These are phyloP conservation scores for Citropsis articulata DNA, from an alignment of 345 rosid species.

Conservation along the genomic window DNA sequence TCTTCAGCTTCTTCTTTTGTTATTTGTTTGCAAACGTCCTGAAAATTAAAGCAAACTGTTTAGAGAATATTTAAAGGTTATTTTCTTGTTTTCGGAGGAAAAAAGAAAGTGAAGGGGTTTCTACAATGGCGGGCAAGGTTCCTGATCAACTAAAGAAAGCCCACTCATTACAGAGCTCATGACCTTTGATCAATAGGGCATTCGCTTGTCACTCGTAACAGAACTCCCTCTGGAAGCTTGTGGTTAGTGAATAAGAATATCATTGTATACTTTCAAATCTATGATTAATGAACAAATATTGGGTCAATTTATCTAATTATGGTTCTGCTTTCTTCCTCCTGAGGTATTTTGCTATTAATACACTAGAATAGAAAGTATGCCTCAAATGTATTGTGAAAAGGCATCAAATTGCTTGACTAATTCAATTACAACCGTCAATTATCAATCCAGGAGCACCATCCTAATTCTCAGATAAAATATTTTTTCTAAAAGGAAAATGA, in stretches of 20 bases:
- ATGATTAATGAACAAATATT: background rate
- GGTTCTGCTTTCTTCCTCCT: background rate
- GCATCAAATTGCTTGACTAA: background rate
- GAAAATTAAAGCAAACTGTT: constrained; percentile 12
- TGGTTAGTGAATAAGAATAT: background rate
- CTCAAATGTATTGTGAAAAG: background rate
- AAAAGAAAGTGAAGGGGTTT: background rate
- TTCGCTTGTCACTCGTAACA: too few relatives aligned
- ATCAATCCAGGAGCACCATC: background rate
- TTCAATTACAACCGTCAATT: background rate
- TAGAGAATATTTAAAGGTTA: background rate
- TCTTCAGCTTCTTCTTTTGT: constrained; percentile 21
- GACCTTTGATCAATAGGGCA: too few relatives aligned
- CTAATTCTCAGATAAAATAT: background rate
- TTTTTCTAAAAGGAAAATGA: background rate
- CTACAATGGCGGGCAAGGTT: too few relatives aligned
- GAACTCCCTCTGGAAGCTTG: too few relatives aligned
- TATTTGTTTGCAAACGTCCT: constrained; percentile 28
- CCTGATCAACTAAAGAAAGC: too few relatives aligned
- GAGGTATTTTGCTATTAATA: background rate
- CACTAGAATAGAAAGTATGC: background rate
- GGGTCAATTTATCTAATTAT: background rate
- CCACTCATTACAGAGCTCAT: too few relatives aligned
- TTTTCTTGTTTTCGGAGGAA: background rate
- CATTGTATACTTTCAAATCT: background rate